Evolutionary conservation across 169 alveolate species (phyloP), one percentile per base, ranked within the genome.

Genomic region (Babesia ovis): DNA sequence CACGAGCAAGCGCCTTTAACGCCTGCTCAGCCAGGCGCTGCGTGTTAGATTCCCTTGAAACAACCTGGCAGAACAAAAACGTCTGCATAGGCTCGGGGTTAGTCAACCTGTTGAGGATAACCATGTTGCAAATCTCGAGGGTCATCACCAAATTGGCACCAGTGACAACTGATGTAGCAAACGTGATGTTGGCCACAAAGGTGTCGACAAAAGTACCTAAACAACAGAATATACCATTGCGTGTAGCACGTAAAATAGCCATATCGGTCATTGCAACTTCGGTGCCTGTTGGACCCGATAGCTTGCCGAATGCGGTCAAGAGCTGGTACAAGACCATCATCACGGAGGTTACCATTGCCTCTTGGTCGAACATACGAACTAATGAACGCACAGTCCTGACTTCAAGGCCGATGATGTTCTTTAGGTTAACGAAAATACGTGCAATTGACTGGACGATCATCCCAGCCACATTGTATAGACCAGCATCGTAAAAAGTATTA

Each of bases 11-110:
- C 20, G 69, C 34, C 66, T 76, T 76, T 20, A 76, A 34, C 18
- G 56, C 69, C 42, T 76, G 69, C 53, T 76, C 85, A 4, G 85
- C 69, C 22, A 76, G 56, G 8, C 85, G 54, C 72, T 76, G 85
- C n/a, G 50, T 41, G 64, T 76, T 66, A 25, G 45, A 25, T 22
- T 76, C 85, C 41, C 46, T 50, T 11, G 85, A 61, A 9, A 76
- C 32, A 2, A 76, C 34, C 60, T 76, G 69, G 31, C 57, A 55
- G 32, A 76, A 76, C 32, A 76, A 41, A 31, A 76, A 76, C 8
- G 73, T 66, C 48, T 50, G 31, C 29, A 76, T 11, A 22, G 59
- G 46, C 80, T 76, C 77, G 11, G 74, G 69, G 37, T 61, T 64
- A 5, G 85, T 76, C 27, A 76, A 72, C 54, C 85, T 22, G 61